phyloP scores from a whole-genome alignment of 1,139 yeast genomes.

The Nakaseomyces uthaithaninus region DNA sequence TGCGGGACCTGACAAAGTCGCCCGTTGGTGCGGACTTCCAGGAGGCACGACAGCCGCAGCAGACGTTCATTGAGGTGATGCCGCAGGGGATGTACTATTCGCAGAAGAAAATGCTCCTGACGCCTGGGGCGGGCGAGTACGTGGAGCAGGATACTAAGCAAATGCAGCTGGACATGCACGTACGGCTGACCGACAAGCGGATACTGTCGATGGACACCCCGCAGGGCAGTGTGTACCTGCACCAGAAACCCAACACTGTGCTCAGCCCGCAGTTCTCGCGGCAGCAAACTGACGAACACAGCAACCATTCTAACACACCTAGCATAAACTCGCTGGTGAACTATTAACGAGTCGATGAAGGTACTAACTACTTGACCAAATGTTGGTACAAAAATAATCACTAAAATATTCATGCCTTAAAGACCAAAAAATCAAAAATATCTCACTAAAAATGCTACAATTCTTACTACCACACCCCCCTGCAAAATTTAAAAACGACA shows the following conservation, averaged over 20 bases:
- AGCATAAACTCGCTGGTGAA: constrained; percentile 1
- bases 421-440: no score
- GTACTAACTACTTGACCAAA: neutral
- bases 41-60: constrained; percentile 6
- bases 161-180: constrained; percentile 5
- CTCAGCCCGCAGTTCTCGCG: constrained; percentile 1
- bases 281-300: neutral
- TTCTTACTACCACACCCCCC: no score
- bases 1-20: constrained; percentile 16
- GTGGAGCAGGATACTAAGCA: neutral
- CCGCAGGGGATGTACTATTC: constrained; percentile 1
- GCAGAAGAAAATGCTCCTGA: neutral
- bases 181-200: constrained; percentile 2
- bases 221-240: neutral
- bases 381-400: neutral
- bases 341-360: neutral
- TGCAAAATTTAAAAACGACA: no score
- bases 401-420: neutral
- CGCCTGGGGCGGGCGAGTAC: neutral
- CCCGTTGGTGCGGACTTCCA: constrained; percentile 8
- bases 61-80: constrained; percentile 4
- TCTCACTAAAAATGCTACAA: no score
- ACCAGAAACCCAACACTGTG: neutral
- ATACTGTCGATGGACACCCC: neutral
- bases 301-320: neutral